These are phyloP conservation scores for Vaccinium macrocarpon DNA, from an alignment of 148 eudicot species.

Conservation along the genomic window DNA sequence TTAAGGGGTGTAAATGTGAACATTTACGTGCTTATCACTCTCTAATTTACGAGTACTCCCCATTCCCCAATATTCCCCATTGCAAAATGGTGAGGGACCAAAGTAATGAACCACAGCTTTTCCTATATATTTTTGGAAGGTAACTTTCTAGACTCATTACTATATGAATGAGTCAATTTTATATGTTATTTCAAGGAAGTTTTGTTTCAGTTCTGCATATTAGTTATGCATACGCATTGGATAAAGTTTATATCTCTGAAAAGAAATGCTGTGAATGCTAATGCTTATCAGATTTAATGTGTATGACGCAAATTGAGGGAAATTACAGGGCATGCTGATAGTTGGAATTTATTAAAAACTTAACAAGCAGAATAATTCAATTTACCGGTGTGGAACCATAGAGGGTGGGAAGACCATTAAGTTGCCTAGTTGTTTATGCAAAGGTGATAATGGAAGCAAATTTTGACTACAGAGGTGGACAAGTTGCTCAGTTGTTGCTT, in stretches of 20 bases:
- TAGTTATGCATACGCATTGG: background rate
- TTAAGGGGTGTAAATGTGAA: too few species aligned
- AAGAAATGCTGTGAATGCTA: background rate
- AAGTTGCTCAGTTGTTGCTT: background rate
- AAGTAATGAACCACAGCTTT: background rate
- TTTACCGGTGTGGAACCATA: background rate
- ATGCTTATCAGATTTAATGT: constrained; percentile 1
- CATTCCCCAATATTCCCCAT: too few species aligned
- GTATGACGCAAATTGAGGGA: background rate
- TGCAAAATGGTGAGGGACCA: background rate
- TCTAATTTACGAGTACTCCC: background rate
- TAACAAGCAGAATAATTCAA: background rate
- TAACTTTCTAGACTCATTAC: background rate
- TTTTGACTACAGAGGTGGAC: background rate
- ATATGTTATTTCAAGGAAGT: background rate
- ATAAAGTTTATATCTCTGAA: background rate
- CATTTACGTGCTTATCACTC: background rate
- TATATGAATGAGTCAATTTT: background rate
- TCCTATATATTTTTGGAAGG: background rate
- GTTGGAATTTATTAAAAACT: background rate
- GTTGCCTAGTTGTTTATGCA: background rate
- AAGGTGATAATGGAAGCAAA: background rate
- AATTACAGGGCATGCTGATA: background rate
- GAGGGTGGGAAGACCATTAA: background rate
- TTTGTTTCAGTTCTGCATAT: background rate